Conservation (phyloP, 2,329 filamentous ascomycete genomes). For the Bipolaris gigantea region DNA sequence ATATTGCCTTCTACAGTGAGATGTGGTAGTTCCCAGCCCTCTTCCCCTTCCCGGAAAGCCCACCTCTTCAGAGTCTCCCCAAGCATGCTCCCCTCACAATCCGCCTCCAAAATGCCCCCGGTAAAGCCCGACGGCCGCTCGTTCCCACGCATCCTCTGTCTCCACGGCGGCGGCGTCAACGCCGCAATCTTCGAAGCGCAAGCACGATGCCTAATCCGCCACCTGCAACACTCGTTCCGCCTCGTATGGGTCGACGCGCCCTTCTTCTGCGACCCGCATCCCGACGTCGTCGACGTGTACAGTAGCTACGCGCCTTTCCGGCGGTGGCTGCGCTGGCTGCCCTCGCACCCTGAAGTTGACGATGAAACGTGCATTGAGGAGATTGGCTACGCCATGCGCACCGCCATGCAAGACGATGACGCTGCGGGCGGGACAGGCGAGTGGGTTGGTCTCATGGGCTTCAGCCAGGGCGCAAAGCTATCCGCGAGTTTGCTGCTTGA, state of each 20-base stretch:
- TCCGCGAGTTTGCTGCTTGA: slow-evolving; percentile 52
- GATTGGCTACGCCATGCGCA: slow-evolving; percentile 50
- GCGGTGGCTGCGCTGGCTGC: slow-evolving; percentile 65
- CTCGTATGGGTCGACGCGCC: slow-evolving; percentile 74
- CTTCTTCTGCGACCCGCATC: slow-evolving; percentile 63
- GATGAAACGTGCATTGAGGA: slow-evolving; percentile 53
- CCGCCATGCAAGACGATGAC: slow-evolving; percentile 51
- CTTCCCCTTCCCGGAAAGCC: too few species aligned
- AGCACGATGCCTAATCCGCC: slow-evolving; percentile 58
- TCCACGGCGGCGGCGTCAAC: slow-evolving; percentile 79
- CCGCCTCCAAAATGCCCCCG: slow-evolving; percentile 27
- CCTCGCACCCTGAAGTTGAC: slow-evolving; percentile 59
- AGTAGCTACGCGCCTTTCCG: slow-evolving; percentile 67
- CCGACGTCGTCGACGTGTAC: slow-evolving; percentile 67
- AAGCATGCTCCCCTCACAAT: slow-evolving; percentile 7
- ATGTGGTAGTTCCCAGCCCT: background rate
- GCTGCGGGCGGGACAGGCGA: slow-evolving; percentile 45
- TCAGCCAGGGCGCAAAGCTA: slow-evolving; percentile 55
- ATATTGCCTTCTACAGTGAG: background rate
- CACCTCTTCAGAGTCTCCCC: background rate
- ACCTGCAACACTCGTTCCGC: slow-evolving; percentile 63
- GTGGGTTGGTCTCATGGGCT: slow-evolving; percentile 56
- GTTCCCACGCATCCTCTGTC: slow-evolving; percentile 71
- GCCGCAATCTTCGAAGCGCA: slow-evolving; percentile 70
- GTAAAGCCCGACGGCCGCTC: slow-evolving; percentile 28